Evolutionary conservation across 2,329 filamentous ascomycete species (phyloP), one percentile per base, ranked within the genome.

Genomic region (Endocalyx cinctus): DNA sequence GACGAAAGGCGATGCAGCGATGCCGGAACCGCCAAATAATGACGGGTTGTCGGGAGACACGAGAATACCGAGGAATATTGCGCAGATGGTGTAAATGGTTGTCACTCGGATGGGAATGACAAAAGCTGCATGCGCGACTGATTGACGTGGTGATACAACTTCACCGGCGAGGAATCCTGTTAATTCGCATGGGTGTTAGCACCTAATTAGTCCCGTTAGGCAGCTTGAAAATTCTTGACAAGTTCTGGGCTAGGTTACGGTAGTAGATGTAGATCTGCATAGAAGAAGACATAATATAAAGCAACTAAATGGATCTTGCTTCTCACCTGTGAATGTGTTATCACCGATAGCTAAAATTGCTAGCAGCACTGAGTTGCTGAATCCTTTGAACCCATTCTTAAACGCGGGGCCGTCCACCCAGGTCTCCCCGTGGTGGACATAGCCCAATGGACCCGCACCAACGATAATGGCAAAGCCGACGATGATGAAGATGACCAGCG

Each of bases 381-480:
- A 29, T 5, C 27, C 27, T n/a, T 29, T 29, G 29, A 60, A 62
- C 4, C 58, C 55, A 31, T 62, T 61, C 8, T 51, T 46, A 30
- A 62, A 62, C 3, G 50, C 34, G 3, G 51, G 48, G 45, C 58
- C 28, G 19, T 57, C 36, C 17, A 37, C 43, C 61, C 60, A 54
- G 26, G 47, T 56, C 23, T 41, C 48, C 34, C 54, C 58, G 42
- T 45, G 45, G 27, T 53, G 52, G 27, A 53, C 47, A 5, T 48
- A 50, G 19, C 58, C 52, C 4, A 52, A 45, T 2, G 62, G 57
- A 2, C 61, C 64, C 22, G 64, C 64, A 8, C 63, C 64, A 8
- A 49, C 37, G 18, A 63, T 54, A 27, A 66, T 50, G 13, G 63
- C 58, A 12, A 65, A 42, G 0, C 48, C 51, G n/a, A 56, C 34